Base-by-base conservation (phyloP, 768 basidiomycete species). In the Amyloporia xantha region DNA sequence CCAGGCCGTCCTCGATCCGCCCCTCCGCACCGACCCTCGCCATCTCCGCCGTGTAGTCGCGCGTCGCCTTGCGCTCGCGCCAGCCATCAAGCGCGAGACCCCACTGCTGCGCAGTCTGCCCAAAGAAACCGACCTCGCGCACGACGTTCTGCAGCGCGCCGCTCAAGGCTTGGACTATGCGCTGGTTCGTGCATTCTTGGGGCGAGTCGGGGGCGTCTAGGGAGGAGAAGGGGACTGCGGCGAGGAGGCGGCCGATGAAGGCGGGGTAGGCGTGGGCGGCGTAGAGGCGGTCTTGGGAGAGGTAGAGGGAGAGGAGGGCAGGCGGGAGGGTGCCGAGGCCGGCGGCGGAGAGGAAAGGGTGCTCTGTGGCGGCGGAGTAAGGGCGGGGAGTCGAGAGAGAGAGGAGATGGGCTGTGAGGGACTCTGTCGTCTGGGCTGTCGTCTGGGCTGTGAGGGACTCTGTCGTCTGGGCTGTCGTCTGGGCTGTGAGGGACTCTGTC, bases 1-100 rank as follows among this genome's bases (percentile, higher is more conserved):
- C 68, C 19, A 90, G 64, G 0, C 81, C 82, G 36, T 89, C 86
- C 42, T 77, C 74, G 17, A 85, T 54, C 0, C 66, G 68, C 3
- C 71, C 75, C 13, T 64, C 57, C 4, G 68, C 64, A 2, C 72
- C 71, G 2, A 81, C 66, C 5, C 79, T 71, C 2, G 72, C 71
- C 79, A 89, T 82, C 62, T 85, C 82, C 9, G 85, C 84, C 1
- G 82, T 80, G 54, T 87, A 88, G 49, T 82, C 77, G 54, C 76
- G 71, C 7, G 86, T 89, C 7, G 70, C 76, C 55, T 79, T 79
- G 45, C 78, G 67, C 54, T 80, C 77, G 24, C 49, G 66, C 78
- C 76, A 78, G 2, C 64, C 63, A 4, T 68, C 68, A 47, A 82
- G 50, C 42, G 75, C 62, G 42, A 89, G 64, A 0, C 61, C 68